Evolutionary conservation across 1,284 basidiomycete species (phyloP), one percentile per base, ranked within the genome.

Genomic region (Hemileia vastatrix): DNA sequence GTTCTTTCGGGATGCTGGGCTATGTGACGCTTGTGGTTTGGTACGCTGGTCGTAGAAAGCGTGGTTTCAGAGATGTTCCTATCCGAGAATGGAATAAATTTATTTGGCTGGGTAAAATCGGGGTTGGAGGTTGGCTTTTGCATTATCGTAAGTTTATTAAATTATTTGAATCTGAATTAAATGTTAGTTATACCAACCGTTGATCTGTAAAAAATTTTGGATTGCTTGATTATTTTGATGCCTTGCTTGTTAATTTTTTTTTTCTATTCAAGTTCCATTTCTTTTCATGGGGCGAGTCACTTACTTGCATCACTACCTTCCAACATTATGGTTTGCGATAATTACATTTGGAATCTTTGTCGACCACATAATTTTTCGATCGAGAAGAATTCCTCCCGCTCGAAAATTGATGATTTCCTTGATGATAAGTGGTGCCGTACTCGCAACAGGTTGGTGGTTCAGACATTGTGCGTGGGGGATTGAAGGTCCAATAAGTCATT

Each of bases 251-350:
- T n/a, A 43, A n/a, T 27, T 3, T 27, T 9, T 1, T 24, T 45
- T 55, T 9, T 49, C 15, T n/a, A 5, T 6, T 21, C 23, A 3
- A 92, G 89, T 86, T 23, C 93, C 94, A 0, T 97, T 95, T 83
- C 79, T 97, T 69, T 84, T 95, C 77, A 95, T 96, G 92, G 91
- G 89, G 31, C 86, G 92, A 68, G 81, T 81, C 23, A 80, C 79
- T 15, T 79, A 80, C 65, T 67, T 71, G 21, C 65, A 67, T 63
- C 47, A 58, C 43, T 58, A 58, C 43, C 84, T 98, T 4, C 94
- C 94, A 1, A 94, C 94, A 0, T 79, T 97, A 11, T 97, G 93
- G 80, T 98, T 98, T 79, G 83, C 92, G 3, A 90, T 97, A 49
- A 78, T 98, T 59, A 91, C 96, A 85, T 80, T 86, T 48, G 89